Conservation (phyloP, 2,329 filamentous ascomycete species). For the Fusarium robinianum region DNA sequence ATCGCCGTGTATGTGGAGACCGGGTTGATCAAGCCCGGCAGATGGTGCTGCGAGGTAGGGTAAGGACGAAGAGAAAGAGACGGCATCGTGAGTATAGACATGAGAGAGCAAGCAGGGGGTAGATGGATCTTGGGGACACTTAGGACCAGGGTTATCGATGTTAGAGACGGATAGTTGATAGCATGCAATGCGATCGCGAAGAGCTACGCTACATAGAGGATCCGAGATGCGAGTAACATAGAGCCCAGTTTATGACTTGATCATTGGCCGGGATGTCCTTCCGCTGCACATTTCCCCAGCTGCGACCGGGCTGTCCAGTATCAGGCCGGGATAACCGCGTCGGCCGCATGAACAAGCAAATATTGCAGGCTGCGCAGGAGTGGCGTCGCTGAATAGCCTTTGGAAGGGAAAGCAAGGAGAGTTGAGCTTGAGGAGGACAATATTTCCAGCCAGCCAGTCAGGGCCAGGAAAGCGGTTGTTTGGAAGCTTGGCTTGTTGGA, state of each 20-base stretch:
- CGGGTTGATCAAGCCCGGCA: too few species aligned
- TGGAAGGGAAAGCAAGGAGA: slow-evolving; percentile 11
- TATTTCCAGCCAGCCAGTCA: too few species aligned
- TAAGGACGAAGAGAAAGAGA: too few species aligned
- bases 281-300: slow-evolving; percentile 3
- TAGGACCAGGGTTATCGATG: slow-evolving; percentile 12
- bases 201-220: slow-evolving; percentile 4
- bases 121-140: slow-evolving; percentile 7
- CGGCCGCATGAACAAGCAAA: slow-evolving; percentile 12
- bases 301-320: slow-evolving; percentile 4
- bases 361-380: slow-evolving; percentile 13
- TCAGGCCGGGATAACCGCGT: slow-evolving; percentile 18
- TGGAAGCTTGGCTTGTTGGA: too few species aligned
- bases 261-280: slow-evolving; percentile 10
- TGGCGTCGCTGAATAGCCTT: slow-evolving; percentile 14
- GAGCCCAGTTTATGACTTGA: neutral
- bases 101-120: slow-evolving; percentile 5
- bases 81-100: neutral
- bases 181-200: slow-evolving; percentile 23
- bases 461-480: too few species aligned
- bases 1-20: too few species aligned
- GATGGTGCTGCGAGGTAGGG: too few species aligned
- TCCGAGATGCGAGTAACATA: slow-evolving; percentile 10
- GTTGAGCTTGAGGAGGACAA: too few species aligned
- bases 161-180: slow-evolving; percentile 20